Evolutionary conservation across 192 early-diverging fungal genomes (phyloP), one percentile per base, ranked within the genome.

Genomic region (Linnemannia hyalina): DNA sequence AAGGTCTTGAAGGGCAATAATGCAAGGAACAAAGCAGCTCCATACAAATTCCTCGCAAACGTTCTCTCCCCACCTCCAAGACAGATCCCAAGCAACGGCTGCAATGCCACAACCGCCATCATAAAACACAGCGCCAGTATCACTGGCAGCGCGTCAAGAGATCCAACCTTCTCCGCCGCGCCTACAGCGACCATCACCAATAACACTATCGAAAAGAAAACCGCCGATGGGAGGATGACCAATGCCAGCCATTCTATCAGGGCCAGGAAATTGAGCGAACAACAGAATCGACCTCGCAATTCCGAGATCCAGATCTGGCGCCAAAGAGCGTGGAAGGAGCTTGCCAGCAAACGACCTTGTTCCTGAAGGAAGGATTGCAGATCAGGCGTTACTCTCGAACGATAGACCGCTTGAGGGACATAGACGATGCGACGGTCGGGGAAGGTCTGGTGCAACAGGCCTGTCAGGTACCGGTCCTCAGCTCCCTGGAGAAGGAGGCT

Each of bases 401-500:
- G 35, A 26, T 65, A 84, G 20, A 42, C 71, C 5, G 74, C 82
- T 16, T 80, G 41, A 4, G 82, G 82, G 0, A 76, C 73, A 65
- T 80, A 76, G 11, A 76, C 63, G 11, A 84, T 54, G 4, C 71
- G 60, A 20, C 69, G 38, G 15, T 54, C 26, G 0, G 82, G 77
- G 23, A 84, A 80, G 3, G 82, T 38, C 16, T 32, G 52, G 55
- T 80, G 77, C 11, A 84, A 35, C 22, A 84, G 52, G 8, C 82
- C 70, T 2, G 82, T 72, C 73, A 84, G 52, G 49, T 70, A 84
- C 29, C 82, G 73, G 29, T 76, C 69, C 52, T 84, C 82, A 9
- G 36, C 73, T 7, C 70, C 63, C 29, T 52, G n/a, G 11, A 69
- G 29, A 42, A 83, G 36, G 46, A 74, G 8, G 16, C 63, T 78